A percentile compares a stretch with the other conserved stretches of the same genome.
These are phyloP conservation scores for Tetratostichococcus sp. DNA, from an alignment of 139 green algal genomes.

Conservation along the genomic window DNA sequence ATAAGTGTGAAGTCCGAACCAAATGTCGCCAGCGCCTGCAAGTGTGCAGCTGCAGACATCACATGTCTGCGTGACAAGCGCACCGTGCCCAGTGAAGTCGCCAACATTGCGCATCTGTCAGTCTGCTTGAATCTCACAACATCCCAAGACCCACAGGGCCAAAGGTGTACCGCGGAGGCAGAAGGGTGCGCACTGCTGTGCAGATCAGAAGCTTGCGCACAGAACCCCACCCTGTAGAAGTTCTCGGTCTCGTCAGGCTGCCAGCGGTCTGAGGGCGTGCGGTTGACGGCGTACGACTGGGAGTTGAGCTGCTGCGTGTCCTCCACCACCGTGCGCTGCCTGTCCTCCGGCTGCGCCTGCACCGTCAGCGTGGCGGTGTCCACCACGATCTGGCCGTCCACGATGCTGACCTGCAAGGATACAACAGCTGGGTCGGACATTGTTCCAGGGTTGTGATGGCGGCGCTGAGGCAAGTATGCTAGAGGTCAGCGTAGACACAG, in stretches of 20 bases:
- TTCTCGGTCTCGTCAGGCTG: slow-evolving; percentile 49
- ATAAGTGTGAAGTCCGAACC: slow-evolving; percentile 77
- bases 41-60: neutral
- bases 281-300: slow-evolving; percentile 42
- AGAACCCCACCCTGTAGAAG: slow-evolving; percentile 46
- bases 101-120: too few relatives aligned
- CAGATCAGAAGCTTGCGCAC: too few relatives aligned
- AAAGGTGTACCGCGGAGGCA: too few relatives aligned
- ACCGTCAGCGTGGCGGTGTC: slow-evolving; percentile 43
- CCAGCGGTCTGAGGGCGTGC: slow-evolving; percentile 54
- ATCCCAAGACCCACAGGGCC: too few relatives aligned
- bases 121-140: too few relatives aligned
- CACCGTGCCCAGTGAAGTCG: too few relatives aligned
- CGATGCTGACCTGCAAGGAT: slow-evolving; percentile 34
- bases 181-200: too few relatives aligned
- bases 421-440: neutral
- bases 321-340: slow-evolving; percentile 27
- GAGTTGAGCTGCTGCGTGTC: slow-evolving; percentile 32
- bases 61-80: too few relatives aligned
- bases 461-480: too few relatives aligned
- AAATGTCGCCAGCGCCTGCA: slow-evolving; percentile 55
- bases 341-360: slow-evolving; percentile 39
- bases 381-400: slow-evolving; percentile 51
- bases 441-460: too few relatives aligned
- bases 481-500: too few relatives aligned